These are phyloP conservation scores for Leccinum pellstonianum DNA, from an alignment of 768 basidiomycete species.

Conservation along the genomic window DNA sequence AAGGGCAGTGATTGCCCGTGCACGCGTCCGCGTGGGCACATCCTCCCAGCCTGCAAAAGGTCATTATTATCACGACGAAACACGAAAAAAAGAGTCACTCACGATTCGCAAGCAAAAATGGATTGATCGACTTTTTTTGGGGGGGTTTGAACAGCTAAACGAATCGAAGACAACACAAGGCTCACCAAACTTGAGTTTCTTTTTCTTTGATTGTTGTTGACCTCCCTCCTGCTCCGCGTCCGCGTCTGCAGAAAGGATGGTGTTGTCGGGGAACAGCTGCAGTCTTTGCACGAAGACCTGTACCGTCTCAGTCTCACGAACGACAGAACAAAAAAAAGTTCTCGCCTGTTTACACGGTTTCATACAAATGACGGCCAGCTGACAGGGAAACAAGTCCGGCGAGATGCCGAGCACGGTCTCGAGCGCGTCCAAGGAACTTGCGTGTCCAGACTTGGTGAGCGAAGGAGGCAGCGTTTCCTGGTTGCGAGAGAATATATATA, in stretches of 20 bases:
- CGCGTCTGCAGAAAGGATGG: slow-evolving; percentile 16
- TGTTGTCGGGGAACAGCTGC: slow-evolving; percentile 18
- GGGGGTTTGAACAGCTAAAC: too few relatives aligned
- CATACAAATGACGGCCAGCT: slow-evolving; percentile 46
- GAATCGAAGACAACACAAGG: too few relatives aligned
- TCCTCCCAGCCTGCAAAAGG: slow-evolving; percentile 29
- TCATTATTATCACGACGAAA: too few relatives aligned
- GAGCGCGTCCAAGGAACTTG: slow-evolving; percentile 24
- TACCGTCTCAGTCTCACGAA: not conserved
- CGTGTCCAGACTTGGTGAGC: slow-evolving; percentile 5
- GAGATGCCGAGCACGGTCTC: slow-evolving; percentile 39
- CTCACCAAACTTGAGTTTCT: slow-evolving; percentile 20
- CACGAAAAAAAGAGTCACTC: not conserved
- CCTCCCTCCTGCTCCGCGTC: not conserved
- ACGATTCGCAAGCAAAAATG: slow-evolving; percentile 4
- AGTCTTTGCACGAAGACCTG: slow-evolving; percentile 24
- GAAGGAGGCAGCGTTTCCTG: slow-evolving; percentile 27
- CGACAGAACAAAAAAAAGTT: too few relatives aligned
- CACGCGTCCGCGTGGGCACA: slow-evolving; percentile 53
- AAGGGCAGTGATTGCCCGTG: slow-evolving; percentile 38
- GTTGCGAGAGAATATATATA: not conserved
- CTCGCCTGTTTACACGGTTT: slow-evolving; percentile 48
- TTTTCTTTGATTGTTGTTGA: slow-evolving; percentile 4
- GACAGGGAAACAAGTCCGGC: slow-evolving; percentile 50
- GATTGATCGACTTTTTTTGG: slow-evolving; percentile 12